Percentiles rank a stretch among this genome's conserved stretches.
phyloP scores from a whole-genome alignment of 345 rosid genomes.

The Sisymbrium altissimum region DNA sequence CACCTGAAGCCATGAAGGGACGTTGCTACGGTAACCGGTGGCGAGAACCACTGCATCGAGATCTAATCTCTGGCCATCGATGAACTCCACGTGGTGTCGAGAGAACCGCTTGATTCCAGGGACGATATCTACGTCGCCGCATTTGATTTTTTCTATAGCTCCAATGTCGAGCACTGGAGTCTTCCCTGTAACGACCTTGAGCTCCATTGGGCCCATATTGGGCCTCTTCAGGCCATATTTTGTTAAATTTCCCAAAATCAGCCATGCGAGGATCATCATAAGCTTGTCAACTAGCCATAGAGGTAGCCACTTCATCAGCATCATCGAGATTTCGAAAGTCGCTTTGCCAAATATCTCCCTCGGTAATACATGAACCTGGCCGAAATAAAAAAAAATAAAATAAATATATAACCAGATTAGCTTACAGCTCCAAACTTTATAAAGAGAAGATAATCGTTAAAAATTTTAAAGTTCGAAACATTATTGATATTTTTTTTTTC shows the following conservation, averaged over 20 bases:
- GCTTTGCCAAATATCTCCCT: neutral
- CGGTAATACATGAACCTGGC: neutral
- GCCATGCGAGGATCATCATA: neutral
- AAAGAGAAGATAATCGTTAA: no score
- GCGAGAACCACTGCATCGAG: neutral
- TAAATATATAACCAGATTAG: no score
- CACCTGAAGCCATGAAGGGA: neutral
- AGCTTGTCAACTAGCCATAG: neutral
- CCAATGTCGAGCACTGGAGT: neutral
- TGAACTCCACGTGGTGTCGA: neutral
- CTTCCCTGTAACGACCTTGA: neutral
- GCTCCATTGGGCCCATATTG: neutral
- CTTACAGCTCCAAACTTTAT: no score
- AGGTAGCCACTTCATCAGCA: neutral
- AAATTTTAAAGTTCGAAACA: no score
- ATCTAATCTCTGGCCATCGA: neutral
- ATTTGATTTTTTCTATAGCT: neutral
- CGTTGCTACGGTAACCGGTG: neutral
- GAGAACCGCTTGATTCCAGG: neutral
- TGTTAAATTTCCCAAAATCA: neutral
- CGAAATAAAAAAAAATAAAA: no score
- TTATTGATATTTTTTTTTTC: no score
- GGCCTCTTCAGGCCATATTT: neutral
- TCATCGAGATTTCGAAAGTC: neutral
- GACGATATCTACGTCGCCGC: neutral